These are phyloP conservation scores for Erodium moschatum DNA, from an alignment of 441 rosid genomes.

Conservation along the genomic window DNA sequence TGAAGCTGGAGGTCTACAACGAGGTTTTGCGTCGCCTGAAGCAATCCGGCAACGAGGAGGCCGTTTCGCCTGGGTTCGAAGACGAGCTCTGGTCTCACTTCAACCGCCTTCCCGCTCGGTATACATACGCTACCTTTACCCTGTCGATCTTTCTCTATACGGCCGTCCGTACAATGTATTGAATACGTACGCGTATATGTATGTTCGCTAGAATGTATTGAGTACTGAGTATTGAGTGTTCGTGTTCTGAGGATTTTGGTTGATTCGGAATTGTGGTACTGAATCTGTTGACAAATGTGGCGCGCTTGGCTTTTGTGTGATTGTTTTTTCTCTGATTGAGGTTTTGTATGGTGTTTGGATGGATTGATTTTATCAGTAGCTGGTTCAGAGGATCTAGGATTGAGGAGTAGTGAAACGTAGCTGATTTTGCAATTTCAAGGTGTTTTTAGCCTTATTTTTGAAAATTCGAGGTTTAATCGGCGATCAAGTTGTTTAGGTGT, in stretches of 20 bases:
- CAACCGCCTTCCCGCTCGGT: constrained; percentile 61
- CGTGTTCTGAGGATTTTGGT: not conserved
- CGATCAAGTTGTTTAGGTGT: too few species aligned
- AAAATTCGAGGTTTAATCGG: too few species aligned
- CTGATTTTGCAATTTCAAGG: not conserved
- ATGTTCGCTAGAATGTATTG: not conserved
- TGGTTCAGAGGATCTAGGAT: not conserved
- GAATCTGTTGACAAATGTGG: not conserved
- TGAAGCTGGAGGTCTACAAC: constrained; percentile 40
- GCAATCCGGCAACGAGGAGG: constrained; percentile 31
- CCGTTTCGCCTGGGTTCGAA: constrained; percentile 36
- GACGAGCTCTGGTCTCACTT: constrained; percentile 64
- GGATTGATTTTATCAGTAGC: not conserved
- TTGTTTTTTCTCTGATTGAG: not conserved
- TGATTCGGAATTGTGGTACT: not conserved
- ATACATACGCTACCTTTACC: not conserved
- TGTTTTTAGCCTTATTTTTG: too few species aligned
- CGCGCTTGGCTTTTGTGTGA: not conserved
- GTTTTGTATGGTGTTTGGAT: not conserved
- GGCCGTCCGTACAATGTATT: too few species aligned
- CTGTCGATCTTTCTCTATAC: not conserved
- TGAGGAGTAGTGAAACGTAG: not conserved
- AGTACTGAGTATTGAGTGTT: not conserved
- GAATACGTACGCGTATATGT: not conserved
- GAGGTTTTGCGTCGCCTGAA: constrained; percentile 57